Evolutionary conservation across 1,284 basidiomycete species (phyloP).

Genomic region (Somion occarium): DNA sequence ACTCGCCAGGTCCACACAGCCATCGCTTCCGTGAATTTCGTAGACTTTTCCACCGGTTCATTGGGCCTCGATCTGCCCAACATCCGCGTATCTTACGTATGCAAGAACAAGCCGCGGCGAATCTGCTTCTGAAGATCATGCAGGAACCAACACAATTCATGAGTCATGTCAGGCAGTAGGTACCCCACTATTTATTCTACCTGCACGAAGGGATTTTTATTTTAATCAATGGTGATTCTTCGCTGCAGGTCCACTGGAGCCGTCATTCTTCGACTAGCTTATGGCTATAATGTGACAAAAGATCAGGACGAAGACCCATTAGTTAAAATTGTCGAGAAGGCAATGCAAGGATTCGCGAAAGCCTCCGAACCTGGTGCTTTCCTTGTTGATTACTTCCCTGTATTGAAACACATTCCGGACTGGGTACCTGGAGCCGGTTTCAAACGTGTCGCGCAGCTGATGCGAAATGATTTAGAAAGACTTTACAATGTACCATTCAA

Average conservation of each 20-base stretch:
- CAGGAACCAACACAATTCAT: conserved; percentile 26
- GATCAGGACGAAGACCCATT: conserved; percentile 28
- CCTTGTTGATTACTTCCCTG: conserved; percentile 8
- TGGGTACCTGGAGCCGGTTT: conserved; percentile 35
- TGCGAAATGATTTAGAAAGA: conserved; percentile 27
- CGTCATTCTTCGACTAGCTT: conserved; percentile 33
- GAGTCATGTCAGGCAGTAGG: conserved; percentile 8
- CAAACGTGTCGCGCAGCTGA: conserved; percentile 23
- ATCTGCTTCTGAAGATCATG: conserved; percentile 29
- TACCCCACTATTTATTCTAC: not conserved
- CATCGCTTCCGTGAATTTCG: conserved; percentile 37
- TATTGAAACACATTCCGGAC: conserved; percentile 24
- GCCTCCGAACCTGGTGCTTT: conserved; percentile 22
- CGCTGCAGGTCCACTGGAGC: conserved; percentile 31
- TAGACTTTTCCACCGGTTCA: conserved; percentile 34
- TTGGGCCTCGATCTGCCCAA: conserved; percentile 32
- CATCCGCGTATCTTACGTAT: conserved; percentile 20
- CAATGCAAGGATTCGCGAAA: conserved; percentile 35
- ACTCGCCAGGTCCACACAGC: conserved; percentile 26
- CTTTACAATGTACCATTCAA: conserved; percentile 30
- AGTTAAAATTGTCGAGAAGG: conserved; percentile 35
- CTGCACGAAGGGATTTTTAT: too few relatives aligned
- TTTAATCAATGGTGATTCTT: not conserved
- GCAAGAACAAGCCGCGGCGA: conserved; percentile 28
- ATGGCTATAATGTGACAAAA: conserved; percentile 31